These are phyloP conservation scores for Mycothermus thermophilus DNA, from an alignment of 495 filamentous ascomycete species.

Conservation along the genomic window DNA sequence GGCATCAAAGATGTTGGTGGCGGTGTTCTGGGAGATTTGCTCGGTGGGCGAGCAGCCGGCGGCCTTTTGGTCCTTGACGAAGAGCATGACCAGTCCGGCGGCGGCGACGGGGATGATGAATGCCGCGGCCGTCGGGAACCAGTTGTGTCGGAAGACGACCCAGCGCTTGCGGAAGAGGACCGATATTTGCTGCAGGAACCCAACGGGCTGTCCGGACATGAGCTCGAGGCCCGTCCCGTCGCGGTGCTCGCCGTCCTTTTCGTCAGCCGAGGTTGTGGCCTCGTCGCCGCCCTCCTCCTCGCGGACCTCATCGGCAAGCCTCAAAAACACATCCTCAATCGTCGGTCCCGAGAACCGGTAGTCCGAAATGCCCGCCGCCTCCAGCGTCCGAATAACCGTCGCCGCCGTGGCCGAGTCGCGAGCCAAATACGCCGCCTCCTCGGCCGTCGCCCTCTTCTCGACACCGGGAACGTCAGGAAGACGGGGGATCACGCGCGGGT, in stretches of 20 bases:
- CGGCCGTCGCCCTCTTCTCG: constrained; percentile 43
- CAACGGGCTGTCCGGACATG: constrained; percentile 50
- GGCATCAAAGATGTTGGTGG: constrained; percentile 24
- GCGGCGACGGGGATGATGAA: constrained; percentile 63
- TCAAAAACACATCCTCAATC: constrained; percentile 78
- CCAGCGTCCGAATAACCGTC: constrained; percentile 50
- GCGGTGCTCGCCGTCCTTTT: constrained; percentile 16
- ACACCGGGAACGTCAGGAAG: constrained; percentile 43
- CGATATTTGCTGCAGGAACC: constrained; percentile 48
- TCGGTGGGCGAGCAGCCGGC: constrained; percentile 45
- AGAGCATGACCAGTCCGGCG: constrained; percentile 58
- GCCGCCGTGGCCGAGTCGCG: constrained; percentile 47
- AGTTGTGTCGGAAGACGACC: constrained; percentile 63
- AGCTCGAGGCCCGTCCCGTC: constrained; percentile 38
- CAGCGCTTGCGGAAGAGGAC: constrained; percentile 65
- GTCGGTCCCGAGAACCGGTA: constrained; percentile 73
- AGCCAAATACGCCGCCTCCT: constrained; percentile 58
- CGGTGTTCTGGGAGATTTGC: constrained; percentile 11
- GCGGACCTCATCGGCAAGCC: constrained; percentile 56
- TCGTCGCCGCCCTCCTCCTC: constrained; percentile 16
- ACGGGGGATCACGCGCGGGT: constrained; percentile 26
- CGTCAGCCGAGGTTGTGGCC: constrained; percentile 5
- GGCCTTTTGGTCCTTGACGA: constrained; percentile 43
- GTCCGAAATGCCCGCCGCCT: constrained; percentile 46
- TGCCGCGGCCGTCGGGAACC: constrained; percentile 56